Conservation (phyloP, 2,329 filamentous ascomycete species). For the Alternaria dauci region DNA sequence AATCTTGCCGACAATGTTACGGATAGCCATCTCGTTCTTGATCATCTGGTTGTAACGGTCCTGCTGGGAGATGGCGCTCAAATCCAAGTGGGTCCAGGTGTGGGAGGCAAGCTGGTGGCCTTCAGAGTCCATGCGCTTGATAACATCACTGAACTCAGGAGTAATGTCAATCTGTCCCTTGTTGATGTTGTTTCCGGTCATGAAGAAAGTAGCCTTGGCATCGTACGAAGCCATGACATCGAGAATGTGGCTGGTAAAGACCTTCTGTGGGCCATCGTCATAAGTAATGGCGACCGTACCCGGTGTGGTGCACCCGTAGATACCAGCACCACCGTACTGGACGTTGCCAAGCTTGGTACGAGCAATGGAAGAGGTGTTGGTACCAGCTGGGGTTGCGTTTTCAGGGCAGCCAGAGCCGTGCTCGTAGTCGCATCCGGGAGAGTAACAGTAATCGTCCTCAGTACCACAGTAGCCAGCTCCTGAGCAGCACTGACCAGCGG, state of each 20-base stretch:
- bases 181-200: slow-evolving; percentile 66
- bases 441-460: slow-evolving; percentile 65
- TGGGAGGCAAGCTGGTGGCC: slow-evolving; percentile 70
- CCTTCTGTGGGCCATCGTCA: slow-evolving; percentile 69
- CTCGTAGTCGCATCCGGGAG: slow-evolving; percentile 68
- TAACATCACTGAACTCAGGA: slow-evolving; percentile 58
- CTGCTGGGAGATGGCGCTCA: slow-evolving; percentile 55
- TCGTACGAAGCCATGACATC: slow-evolving; percentile 67
- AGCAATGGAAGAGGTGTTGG: slow-evolving; percentile 62
- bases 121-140: slow-evolving; percentile 63
- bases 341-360: slow-evolving; percentile 64
- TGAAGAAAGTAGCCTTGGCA: slow-evolving; percentile 73
- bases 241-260: slow-evolving; percentile 68
- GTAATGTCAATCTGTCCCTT: slow-evolving; percentile 65
- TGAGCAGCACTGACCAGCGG: slow-evolving; percentile 49
- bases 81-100: slow-evolving; percentile 63
- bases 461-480: slow-evolving; percentile 59
- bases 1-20: slow-evolving; percentile 64
- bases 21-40: slow-evolving; percentile 64
- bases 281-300: slow-evolving; percentile 72
- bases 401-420: slow-evolving; percentile 70
- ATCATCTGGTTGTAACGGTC: slow-evolving; percentile 60
- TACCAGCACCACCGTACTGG: slow-evolving; percentile 64
- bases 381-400: slow-evolving; percentile 63
- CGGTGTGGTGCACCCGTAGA: slow-evolving; percentile 62